These are phyloP conservation scores for Phytophthora lateralis DNA, from an alignment of 352 stramenopile genomes.

Conservation along the genomic window DNA sequence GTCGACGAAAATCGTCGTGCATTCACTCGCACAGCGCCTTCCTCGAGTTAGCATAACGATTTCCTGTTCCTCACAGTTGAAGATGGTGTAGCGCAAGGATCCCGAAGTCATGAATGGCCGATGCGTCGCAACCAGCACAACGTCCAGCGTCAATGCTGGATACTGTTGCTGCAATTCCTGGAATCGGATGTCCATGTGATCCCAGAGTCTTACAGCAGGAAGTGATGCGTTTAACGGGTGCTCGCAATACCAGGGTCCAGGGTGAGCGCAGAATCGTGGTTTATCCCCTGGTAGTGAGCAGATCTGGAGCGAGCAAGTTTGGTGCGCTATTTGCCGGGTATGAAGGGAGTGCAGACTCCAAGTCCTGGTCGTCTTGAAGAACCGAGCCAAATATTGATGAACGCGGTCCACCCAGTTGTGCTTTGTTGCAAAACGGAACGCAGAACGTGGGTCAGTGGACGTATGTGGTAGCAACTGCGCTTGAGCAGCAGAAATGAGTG, in stretches of 20 bases:
- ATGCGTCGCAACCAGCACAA: constrained; percentile 29
- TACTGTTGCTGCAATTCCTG: constrained; percentile 26
- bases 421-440: constrained; percentile 31
- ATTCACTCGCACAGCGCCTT: constrained; percentile 15
- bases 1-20: constrained; percentile 50
- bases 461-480: background rate
- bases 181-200: constrained; percentile 37
- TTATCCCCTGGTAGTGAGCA: constrained; percentile 5
- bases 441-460: background rate
- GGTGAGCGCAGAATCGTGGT: constrained; percentile 32
- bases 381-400: constrained; percentile 32
- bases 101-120: constrained; percentile 10
- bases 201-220: constrained; percentile 21
- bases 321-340: background rate
- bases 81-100: constrained; percentile 5
- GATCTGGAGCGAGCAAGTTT: background rate
- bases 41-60: constrained; percentile 43
- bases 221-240: constrained; percentile 13
- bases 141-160: constrained; percentile 28
- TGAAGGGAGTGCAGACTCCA: constrained; percentile 36
- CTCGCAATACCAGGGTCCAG: constrained; percentile 21
- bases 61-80: constrained; percentile 28
- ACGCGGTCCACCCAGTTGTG: constrained; percentile 45
- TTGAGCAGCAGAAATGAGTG: constrained; percentile 18
- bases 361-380: constrained; percentile 2